Evolutionary conservation across 1,139 yeast species (phyloP), one percentile per base, ranked within the genome.

Genomic region (Scheffersomyces segobiensis): DNA sequence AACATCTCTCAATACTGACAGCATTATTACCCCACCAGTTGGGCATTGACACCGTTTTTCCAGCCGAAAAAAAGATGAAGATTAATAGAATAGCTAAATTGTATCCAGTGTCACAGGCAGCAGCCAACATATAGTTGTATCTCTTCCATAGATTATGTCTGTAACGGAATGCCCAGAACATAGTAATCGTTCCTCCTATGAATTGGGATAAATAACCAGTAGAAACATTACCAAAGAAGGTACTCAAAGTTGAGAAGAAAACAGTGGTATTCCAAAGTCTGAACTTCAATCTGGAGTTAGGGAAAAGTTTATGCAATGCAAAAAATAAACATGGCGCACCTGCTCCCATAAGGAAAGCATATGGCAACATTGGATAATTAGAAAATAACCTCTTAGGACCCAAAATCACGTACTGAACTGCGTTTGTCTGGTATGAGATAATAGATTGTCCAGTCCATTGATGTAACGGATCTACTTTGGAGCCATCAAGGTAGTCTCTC

Each of bases 381-480:
- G 65, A 66, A 61, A 83, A 82, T 4, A 82, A 68, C 49, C 79
- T 67, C 7, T 69, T 63, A 0, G 86, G 86, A 0, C 86, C 87
- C 52, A 82, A 67, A 1, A 83, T 73, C 18, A 81, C 85, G 59
- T 82, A 82, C 63, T 80, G 85, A 39, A 82, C 77, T 14, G 86
- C 82, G 63, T 81, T 81, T 17, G 84, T 78, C 62, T 81, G 81
- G 59, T 73, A 74, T 18, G 73, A 68, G 47, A 74, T 71, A 42
- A 82, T 72, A 6, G 71, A 63, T 61, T 82, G 85, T 3, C 84
- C 85, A 0, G 85, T 81, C 86, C 86, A 83, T 65, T 82, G 86
- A 61, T 80, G 81, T 32, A 81, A 67, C 0, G 84, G 83, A 61
- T 82, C 86, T 1, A 60, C 65, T 50, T 67, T 65, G 1, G 66